phyloP scores from a whole-genome alignment of 441 rosid genomes.

The Melastoma candidum region DNA sequence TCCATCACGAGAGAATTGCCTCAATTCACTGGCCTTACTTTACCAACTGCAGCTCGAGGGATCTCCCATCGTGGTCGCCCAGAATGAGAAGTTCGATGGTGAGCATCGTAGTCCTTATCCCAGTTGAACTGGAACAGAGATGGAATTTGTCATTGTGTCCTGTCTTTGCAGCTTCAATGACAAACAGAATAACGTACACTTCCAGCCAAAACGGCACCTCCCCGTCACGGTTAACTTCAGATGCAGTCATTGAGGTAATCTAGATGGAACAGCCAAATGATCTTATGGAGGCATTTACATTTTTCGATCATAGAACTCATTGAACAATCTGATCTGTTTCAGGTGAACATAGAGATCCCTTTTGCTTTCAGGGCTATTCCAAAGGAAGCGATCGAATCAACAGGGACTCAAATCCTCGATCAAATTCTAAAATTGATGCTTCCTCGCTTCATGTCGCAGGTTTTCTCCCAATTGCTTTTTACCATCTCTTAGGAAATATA shows the following conservation, averaged over 20 bases:
- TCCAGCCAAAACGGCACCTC: conserved; percentile 26
- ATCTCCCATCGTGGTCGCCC: conserved; percentile 76
- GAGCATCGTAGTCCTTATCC: conserved; percentile 17
- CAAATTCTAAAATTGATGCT: conserved; percentile 80
- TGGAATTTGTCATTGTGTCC: background rate
- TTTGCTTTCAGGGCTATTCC: conserved; percentile 68
- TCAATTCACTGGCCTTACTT: background rate
- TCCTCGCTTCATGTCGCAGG: conserved; percentile 93
- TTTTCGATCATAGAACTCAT: conserved; percentile 3
- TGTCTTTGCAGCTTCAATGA: conserved; percentile 79
- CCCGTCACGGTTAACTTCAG: conserved; percentile 63
- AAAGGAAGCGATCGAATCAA: conserved; percentile 58
- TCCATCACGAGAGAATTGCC: background rate
- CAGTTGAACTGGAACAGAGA: background rate
- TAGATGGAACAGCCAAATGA: background rate
- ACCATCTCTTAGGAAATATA: conserved; percentile 1
- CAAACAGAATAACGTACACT: conserved; percentile 66
- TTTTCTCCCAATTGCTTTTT: conserved; percentile 19
- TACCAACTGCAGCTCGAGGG: conserved; percentile 72
- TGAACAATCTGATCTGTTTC: conserved; percentile 10
- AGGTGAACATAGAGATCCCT: conserved; percentile 81
- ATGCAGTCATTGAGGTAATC: conserved; percentile 78
- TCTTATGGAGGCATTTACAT: background rate
- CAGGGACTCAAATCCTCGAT: conserved; percentile 72
- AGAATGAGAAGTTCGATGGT: conserved; percentile 94